A percentile compares a stretch with the other conserved stretches of the same genome.
These are phyloP conservation scores for Suillus decipiens DNA, from an alignment of 768 basidiomycete genomes.

Conservation along the genomic window DNA sequence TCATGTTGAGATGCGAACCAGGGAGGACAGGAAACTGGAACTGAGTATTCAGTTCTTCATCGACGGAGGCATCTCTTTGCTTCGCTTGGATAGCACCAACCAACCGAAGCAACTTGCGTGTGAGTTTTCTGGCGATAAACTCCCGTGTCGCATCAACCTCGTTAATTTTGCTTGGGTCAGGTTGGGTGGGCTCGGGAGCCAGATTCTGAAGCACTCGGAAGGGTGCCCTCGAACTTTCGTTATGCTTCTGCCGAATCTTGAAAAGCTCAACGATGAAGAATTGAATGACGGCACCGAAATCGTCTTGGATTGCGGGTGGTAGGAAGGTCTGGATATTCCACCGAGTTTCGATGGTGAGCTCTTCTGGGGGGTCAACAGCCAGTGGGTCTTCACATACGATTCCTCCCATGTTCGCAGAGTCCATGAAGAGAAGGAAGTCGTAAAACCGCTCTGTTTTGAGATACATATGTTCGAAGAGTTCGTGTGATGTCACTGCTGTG, in stretches of 20 bases:
- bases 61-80: slow-evolving; percentile 58
- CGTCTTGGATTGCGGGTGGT: slow-evolving; percentile 75
- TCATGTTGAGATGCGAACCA: slow-evolving; percentile 78
- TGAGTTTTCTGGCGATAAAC: slow-evolving; percentile 80
- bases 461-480: slow-evolving; percentile 92
- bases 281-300: slow-evolving; percentile 73
- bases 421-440: slow-evolving; percentile 95
- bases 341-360: slow-evolving; percentile 74
- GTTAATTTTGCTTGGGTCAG: slow-evolving; percentile 64
- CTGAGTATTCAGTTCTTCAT: slow-evolving; percentile 51
- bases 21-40: slow-evolving; percentile 87
- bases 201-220: slow-evolving; percentile 69
- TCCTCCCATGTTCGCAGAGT: slow-evolving; percentile 88
- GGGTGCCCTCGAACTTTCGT: slow-evolving; percentile 63
- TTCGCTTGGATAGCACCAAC: slow-evolving; percentile 65
- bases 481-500: slow-evolving; percentile 90
- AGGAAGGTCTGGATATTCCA: slow-evolving; percentile 95
- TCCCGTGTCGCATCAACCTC: slow-evolving; percentile 70
- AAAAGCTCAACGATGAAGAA: slow-evolving; percentile 87
- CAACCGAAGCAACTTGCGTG: slow-evolving; percentile 72
- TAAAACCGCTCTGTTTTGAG: slow-evolving; percentile 87
- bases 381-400: slow-evolving; percentile 82
- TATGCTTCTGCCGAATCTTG: slow-evolving; percentile 65
- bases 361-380: slow-evolving; percentile 66
- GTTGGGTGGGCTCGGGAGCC: slow-evolving; percentile 63